A percentile compares a stretch with the other conserved stretches of the same genome.
Conservation (phyloP, 495 filamentous ascomycete species). For the Entonaema liquescens region DNA sequence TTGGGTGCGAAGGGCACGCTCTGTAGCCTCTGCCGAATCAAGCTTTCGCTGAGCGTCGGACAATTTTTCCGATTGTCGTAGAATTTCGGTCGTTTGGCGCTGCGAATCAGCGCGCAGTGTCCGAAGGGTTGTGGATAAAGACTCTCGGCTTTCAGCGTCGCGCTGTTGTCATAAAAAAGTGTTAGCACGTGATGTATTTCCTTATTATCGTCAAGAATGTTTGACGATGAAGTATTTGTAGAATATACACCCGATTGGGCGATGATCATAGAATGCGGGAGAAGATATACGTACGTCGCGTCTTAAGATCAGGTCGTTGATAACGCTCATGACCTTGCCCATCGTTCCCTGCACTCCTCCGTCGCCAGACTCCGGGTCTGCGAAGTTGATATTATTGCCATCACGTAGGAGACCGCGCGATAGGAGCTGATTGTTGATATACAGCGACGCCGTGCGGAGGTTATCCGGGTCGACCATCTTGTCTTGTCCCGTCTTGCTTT, state of each 20-base stretch:
- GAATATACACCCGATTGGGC: not conserved
- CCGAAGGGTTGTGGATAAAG: slow-evolving; percentile 79
- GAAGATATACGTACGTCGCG: slow-evolving; percentile 71
- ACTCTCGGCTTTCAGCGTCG: slow-evolving; percentile 85
- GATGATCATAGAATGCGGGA: not conserved
- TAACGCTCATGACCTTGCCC: slow-evolving; percentile 86
- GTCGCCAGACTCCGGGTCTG: slow-evolving; percentile 72
- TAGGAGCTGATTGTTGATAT: slow-evolving; percentile 95
- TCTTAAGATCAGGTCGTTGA: slow-evolving; percentile 87
- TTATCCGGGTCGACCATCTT: slow-evolving; percentile 78
- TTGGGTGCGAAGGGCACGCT: slow-evolving; percentile 72
- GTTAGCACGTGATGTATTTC: not conserved
- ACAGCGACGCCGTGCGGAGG: slow-evolving; percentile 86
- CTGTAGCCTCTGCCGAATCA: slow-evolving; percentile 75
- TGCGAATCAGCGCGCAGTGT: slow-evolving; percentile 74
- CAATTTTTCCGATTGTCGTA: slow-evolving; percentile 70
- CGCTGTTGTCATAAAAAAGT: slow-evolving; percentile 61
- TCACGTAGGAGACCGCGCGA: slow-evolving; percentile 87
- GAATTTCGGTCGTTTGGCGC: slow-evolving; percentile 68
- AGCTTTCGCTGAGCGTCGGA: slow-evolving; percentile 78
- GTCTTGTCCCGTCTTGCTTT: slow-evolving; percentile 10
- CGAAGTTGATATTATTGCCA: slow-evolving; percentile 87
- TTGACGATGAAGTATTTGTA: not conserved
- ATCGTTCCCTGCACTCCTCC: slow-evolving; percentile 74
- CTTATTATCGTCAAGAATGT: not conserved